Evolutionary conservation across 257 asterid species (phyloP), one percentile per base, ranked within the genome.

Genomic region (Fraxinus americana): DNA sequence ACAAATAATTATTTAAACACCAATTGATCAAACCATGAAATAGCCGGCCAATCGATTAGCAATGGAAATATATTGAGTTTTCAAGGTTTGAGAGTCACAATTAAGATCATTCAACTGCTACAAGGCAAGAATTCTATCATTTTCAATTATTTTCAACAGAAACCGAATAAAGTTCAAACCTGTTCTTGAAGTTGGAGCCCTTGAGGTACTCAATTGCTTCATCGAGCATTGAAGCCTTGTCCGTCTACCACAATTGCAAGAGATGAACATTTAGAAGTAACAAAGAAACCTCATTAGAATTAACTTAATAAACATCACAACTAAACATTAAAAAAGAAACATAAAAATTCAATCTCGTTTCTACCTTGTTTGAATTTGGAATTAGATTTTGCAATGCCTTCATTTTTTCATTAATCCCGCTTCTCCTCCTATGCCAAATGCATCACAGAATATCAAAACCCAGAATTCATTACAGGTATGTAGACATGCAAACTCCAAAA

Each of bases 211-310:
- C 94, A 48, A 92, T 92, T 13, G 94, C 97, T 84, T 92, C 94
- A 50, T 92, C 97, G 12, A 91, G 97, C 97, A 92, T 92, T 12
- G 97, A 92, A 41, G 97, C 96, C 89, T 92, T 91, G 79, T 92
- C 94, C n/a, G 93, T 92, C 97, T 92, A 76, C 69, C 78, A 16
- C 34, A 67, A 16, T 79, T 41, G n/a, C n/a, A n/a, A n/a, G n/a
- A n/a, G n/a, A n/a, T n/a, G n/a, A n/a, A n/a, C n/a, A n/a, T n/a
- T n/a, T 16, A 5, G 6, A 39, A 52, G 1, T 34, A 61, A 61
- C 67, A 61, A 61, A 23, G 14, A 61, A 61, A 61, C 32, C 11
- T 8, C 36, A 14, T 34, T 67, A 4, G n/a, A 34, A 21, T 39
- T 48, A 61, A 61, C 39, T 16, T 48, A 43, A 32, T 50, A n/a